Conservation (phyloP, 2,329 filamentous ascomycete species). For the Alternaria tenuissima region DNA sequence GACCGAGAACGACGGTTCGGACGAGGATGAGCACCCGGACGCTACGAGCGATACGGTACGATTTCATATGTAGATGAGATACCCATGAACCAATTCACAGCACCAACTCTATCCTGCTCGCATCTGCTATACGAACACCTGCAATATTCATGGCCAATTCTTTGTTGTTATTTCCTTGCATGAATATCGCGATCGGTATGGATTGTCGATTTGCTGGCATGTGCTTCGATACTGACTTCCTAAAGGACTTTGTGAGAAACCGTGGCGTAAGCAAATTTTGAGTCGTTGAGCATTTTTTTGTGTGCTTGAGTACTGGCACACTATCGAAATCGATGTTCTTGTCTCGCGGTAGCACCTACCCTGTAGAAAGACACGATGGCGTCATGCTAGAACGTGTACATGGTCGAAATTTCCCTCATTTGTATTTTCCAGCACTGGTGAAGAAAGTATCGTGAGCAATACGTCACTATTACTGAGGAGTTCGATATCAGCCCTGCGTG, state of each 20-base stretch:
- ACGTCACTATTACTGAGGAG: too few species aligned
- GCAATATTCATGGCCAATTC: not conserved
- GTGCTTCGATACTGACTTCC: not conserved
- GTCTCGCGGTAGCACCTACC: too few species aligned
- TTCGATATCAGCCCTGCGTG: too few species aligned
- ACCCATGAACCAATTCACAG: slow-evolving; percentile 18
- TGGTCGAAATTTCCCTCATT: too few species aligned
- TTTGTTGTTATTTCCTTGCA: not conserved
- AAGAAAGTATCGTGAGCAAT: too few species aligned
- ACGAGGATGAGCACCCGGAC: slow-evolving; percentile 6
- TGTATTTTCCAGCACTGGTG: too few species aligned
- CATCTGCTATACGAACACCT: not conserved
- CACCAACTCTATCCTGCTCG: not conserved
- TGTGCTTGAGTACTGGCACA: too few species aligned
- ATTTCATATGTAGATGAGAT: slow-evolving; percentile 27
- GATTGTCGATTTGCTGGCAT: not conserved
- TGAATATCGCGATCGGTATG: not conserved
- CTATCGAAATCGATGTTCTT: too few species aligned
- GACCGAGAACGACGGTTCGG: not conserved
- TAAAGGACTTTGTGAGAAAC: not conserved
- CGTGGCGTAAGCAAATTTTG: too few species aligned
- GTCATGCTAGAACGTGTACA: too few species aligned
- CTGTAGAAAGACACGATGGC: too few species aligned
- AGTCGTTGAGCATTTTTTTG: too few species aligned
- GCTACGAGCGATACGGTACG: slow-evolving; percentile 8